These are phyloP conservation scores for Fraxinus dipetala DNA, from an alignment of 305 asterid species.

Conservation along the genomic window DNA sequence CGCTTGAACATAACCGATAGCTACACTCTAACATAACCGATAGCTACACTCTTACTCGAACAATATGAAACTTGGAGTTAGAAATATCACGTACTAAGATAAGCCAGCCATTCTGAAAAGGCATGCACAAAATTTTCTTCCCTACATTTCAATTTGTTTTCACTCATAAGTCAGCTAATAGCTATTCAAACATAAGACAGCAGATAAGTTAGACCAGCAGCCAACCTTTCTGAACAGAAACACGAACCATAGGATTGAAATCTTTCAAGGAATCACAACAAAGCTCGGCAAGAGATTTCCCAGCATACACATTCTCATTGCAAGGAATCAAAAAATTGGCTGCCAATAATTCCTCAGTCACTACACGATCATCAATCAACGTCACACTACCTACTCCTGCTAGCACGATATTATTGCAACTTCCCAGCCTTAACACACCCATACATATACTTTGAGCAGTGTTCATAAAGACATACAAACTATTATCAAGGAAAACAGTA, in stretches of 20 bases:
- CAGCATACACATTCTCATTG: conserved; percentile 41
- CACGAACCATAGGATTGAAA: conserved; percentile 78
- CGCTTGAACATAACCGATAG: neutral
- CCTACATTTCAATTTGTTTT: neutral
- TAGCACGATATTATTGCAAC: conserved; percentile 85
- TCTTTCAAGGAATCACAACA: conserved; percentile 75
- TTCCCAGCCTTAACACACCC: neutral
- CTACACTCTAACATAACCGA: too few species aligned
- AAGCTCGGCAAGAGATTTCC: conserved; percentile 72
- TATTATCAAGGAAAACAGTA: neutral
- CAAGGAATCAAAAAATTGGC: conserved; percentile 77
- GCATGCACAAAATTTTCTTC: neutral
- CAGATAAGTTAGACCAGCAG: neutral
- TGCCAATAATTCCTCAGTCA: conserved; percentile 59
- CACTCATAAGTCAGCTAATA: neutral
- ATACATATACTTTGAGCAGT: neutral
- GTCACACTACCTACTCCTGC: conserved; percentile 99
- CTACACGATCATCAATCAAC: conserved; percentile 68
- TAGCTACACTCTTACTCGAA: conserved; percentile 2
- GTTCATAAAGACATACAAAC: neutral
- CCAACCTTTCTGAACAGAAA: conserved; percentile 61
- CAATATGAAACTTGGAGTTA: neutral
- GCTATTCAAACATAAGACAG: neutral
- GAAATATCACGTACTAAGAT: neutral
- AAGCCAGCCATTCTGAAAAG: neutral